A percentile compares a stretch with the other conserved stretches of the same genome.
phyloP scores from a whole-genome alignment of 768 basidiomycete genomes.

The Crepidotus variabilis region DNA sequence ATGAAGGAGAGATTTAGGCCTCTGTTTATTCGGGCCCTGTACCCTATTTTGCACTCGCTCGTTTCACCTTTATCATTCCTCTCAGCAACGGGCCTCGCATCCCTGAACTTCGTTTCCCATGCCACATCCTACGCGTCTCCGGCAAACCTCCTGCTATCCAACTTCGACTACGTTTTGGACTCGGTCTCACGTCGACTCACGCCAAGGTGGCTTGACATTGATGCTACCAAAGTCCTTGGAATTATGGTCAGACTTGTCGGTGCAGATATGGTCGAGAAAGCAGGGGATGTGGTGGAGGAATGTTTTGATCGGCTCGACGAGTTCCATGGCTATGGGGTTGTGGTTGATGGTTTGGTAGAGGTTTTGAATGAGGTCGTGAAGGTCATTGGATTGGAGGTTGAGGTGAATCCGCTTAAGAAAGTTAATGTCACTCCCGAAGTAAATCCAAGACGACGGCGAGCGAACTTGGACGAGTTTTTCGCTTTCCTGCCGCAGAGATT shows the following conservation, averaged over 20 bases:
- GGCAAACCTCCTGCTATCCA: constrained; percentile 84
- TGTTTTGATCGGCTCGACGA: constrained; percentile 96
- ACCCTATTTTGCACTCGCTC: constrained; percentile 83
- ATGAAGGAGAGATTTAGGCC: constrained; percentile 69
- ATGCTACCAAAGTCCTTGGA: constrained; percentile 85
- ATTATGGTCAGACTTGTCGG: constrained; percentile 87
- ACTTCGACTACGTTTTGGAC: constrained; percentile 96
- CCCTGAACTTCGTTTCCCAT: constrained; percentile 68
- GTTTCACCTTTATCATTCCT: constrained; percentile 69
- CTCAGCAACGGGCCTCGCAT: constrained; percentile 69
- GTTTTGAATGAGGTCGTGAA: constrained; percentile 84
- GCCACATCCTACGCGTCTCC: constrained; percentile 85
- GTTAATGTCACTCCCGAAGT: constrained; percentile 11
- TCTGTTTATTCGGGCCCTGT: constrained; percentile 74
- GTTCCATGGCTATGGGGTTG: constrained; percentile 85
- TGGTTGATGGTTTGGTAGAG: constrained; percentile 85
- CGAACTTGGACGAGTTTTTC: constrained; percentile 46
- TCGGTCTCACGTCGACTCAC: constrained; percentile 82
- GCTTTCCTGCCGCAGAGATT: constrained; percentile 60
- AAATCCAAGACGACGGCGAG: constrained; percentile 25
- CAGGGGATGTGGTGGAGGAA: constrained; percentile 94
- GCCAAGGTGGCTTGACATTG: constrained; percentile 76
- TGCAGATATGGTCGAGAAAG: constrained; percentile 78
- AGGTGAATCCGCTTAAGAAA: constrained; percentile 15
- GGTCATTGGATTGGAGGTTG: constrained; percentile 61